Evolutionary conservation across 805 yeast genomes (phyloP).

Genomic region (Wickerhamiella kazuoi): DNA sequence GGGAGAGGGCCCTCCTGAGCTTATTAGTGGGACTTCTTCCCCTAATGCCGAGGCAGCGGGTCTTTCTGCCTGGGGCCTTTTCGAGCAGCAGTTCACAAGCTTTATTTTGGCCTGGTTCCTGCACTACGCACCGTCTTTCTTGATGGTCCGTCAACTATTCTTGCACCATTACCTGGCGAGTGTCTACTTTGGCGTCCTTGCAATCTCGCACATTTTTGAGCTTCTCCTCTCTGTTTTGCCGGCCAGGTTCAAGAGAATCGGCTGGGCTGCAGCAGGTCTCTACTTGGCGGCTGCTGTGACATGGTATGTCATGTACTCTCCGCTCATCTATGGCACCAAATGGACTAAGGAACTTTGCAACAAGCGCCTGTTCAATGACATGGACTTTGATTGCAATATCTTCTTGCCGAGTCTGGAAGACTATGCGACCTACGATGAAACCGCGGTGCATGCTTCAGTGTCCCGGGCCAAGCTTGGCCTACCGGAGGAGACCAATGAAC

Average conservation of each 20-base stretch:
- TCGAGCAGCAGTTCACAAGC: conserved; percentile 25
- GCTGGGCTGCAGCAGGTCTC: conserved; percentile 26
- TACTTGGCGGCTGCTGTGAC: conserved; percentile 34
- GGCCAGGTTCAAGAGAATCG: conserved; percentile 6
- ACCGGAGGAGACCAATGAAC: not conserved
- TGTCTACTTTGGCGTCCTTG: conserved; percentile 67
- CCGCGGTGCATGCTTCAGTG: conserved; percentile 1
- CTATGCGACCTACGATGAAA: conserved; percentile 13
- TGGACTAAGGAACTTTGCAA: conserved; percentile 65
- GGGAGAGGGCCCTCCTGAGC: conserved; percentile 2
- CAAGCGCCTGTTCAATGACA: conserved; percentile 41
- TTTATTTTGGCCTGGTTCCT: conserved; percentile 39
- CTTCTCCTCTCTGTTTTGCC: conserved; percentile 15
- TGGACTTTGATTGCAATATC: conserved; percentile 78
- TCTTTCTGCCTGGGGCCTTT: conserved; percentile 13
- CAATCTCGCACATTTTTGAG: conserved; percentile 42
- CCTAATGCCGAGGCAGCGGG: conserved; percentile 1
- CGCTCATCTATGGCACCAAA: conserved; percentile 57
- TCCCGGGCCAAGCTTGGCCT: conserved; percentile 2
- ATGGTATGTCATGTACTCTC: conserved; percentile 45
- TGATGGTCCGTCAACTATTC: conserved; percentile 87
- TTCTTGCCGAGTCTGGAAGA: conserved; percentile 24
- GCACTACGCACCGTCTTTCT: conserved; percentile 41
- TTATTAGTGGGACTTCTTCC: not conserved
- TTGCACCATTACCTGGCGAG: conserved; percentile 91